Evolutionary conservation across 352 stramenopile species (phyloP), one percentile per base, ranked within the genome.

Genomic region (Phytophthora macrochlamydospora): DNA sequence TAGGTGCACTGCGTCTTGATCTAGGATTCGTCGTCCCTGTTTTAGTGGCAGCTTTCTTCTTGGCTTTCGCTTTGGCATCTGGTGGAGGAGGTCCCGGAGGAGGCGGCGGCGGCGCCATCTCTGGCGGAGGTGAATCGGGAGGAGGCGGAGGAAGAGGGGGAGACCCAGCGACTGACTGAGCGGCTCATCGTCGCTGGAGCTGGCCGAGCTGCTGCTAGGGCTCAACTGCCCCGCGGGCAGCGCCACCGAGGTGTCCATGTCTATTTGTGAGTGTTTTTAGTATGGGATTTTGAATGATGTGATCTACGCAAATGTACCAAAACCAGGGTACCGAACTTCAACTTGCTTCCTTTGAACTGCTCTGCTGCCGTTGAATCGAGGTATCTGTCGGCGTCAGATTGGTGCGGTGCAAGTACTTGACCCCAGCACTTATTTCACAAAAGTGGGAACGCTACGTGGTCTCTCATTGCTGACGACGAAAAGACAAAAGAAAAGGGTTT

Each of bases 141-240:
- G 80, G 79, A 7, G 77, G 75, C 32, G 60, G 59, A 6, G 69
- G 68, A 59, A 71, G 18, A 67, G 62, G 14, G 69, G 51, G 18
- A 65, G 75, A 7, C 66, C 60, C 0, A 75, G 52, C 24, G 49
- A 68, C 31, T 53, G 37, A 33, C 62, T 72, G 35, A 74, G 48
- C 32, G 67, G 56, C 33, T 81, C 75, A 50, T 79, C 65, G 48
- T 85, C 78, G 54, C 72, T 85, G 50, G 71, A 84, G 51, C 70
- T 86, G 51, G 56, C 66, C 46, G 72, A 76, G 57, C 70, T 88
- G 59, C 70, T 69, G 52, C 68, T 75, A 42, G 71, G 69, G 66
- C 74, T 78, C 35, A 40, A 11, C 35, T 6, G 6, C 35, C 35
- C 35, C 6, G 35, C 35, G 6, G 6, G 35, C 35, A 40, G 35